Evolutionary conservation across 352 stramenopile species (phyloP).

Genomic region (Phytophthora pistaciae): DNA sequence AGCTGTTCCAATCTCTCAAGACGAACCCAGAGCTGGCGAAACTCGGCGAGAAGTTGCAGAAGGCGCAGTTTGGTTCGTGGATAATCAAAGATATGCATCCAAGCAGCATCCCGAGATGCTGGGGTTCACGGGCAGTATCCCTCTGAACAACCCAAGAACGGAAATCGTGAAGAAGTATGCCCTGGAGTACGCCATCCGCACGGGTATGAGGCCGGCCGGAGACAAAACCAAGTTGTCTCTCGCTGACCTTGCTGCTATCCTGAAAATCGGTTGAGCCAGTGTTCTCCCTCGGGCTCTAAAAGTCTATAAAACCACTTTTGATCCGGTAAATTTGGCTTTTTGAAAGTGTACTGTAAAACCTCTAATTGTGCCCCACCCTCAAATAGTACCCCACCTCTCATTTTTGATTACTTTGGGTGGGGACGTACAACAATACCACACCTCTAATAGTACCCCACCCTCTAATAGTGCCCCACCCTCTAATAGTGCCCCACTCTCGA

Average conservation of each 20-base stretch:
- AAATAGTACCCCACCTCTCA: no score
- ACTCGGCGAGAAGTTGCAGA: background rate
- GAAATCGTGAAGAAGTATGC: background rate
- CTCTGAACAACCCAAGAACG: background rate
- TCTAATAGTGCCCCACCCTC: no score
- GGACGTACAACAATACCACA: no score
- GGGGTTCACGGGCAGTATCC: background rate
- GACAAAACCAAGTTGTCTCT: background rate
- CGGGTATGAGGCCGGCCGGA: background rate
- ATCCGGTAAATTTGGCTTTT: no score
- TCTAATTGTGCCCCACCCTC: no score
- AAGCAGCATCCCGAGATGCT: background rate
- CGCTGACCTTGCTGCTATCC: background rate
- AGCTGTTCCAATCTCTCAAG: background rate
- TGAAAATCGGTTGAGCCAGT: no score
- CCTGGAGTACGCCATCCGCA: background rate
- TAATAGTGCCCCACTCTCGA: no score
- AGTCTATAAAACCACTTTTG: no score
- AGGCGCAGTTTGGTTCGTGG: background rate
- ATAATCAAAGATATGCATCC: background rate
- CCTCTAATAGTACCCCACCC: no score
- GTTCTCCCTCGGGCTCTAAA: no score
- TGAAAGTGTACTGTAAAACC: no score
- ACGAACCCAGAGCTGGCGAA: background rate
- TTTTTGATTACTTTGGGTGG: no score